Base-by-base conservation (phyloP, 2,329 filamentous ascomycete species). In the Corynespora cassiicola region DNA sequence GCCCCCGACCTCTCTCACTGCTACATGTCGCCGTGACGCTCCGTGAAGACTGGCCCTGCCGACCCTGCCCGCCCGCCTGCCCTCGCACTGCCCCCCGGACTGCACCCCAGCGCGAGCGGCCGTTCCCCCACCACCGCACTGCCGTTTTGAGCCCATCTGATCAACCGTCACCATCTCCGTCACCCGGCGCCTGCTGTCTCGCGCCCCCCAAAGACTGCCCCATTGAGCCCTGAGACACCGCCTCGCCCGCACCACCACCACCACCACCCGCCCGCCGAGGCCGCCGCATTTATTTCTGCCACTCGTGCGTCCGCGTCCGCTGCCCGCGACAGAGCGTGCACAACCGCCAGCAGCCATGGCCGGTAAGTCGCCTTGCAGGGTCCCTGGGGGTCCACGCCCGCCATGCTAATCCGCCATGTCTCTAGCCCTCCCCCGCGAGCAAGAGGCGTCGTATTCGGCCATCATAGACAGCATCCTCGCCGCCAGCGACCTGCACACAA, bases 401-500 rank as follows among this genome's bases (percentile, higher is more conserved):
- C 18, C 22, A 19, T 41, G 26, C 52, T 62, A 26, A 57, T 25
- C 17, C 38, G 26, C 23, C 24, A 14, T 18, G 22, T 22, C n/a
- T 17, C 5, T 37, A 66, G 64, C 54, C 23, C 56, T 82, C 45
- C 67, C 78, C 22, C 56, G 72, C 22, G 75, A 78, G 45, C 59
- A 72, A 30, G 71, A 74, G 62, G 69, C 70, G 35, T 69, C 69
- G 35, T 82, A 82, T 62, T 72, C 75, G 28, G 68, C 69, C 54
- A 81, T 85, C 61, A 85, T 86, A 53, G 83, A 86, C 64, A 71
- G 73, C 20, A 85, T 86, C 52, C 72, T 86, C 33, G 74, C 74
- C 28, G 69, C 69, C 37, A 81, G 80, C 58, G 82, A 86, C 55
- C 71, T 86, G 19, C 80, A 80, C 48, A 84, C 80, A 36, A 79